Evolutionary conservation across 2,329 filamentous ascomycete species (phyloP).

Genomic region (Penicillium sp.): DNA sequence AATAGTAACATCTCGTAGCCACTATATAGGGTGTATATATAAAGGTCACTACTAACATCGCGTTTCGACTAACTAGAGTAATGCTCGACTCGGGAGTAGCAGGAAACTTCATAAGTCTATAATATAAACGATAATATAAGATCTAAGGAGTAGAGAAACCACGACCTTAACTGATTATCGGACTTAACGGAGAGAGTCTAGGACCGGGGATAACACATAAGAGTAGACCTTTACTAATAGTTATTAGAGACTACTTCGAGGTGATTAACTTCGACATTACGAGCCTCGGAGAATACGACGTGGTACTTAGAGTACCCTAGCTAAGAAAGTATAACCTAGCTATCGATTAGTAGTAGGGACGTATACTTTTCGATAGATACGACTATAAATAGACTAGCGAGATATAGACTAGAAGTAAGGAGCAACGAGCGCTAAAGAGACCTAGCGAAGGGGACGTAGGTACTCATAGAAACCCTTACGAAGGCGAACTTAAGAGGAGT

Average conservation of each 20-base stretch:
- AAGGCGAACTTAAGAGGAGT: not conserved
- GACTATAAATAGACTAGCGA: too few relatives aligned
- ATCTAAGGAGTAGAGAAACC: too few relatives aligned
- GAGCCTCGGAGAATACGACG: not conserved
- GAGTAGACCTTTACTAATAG: not conserved
- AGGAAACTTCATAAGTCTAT: too few relatives aligned
- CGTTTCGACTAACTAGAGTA: too few relatives aligned
- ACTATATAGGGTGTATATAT: too few relatives aligned
- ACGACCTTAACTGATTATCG: too few relatives aligned
- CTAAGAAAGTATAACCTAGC: not conserved
- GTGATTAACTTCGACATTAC: slow-evolving; percentile 2
- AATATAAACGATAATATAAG: too few relatives aligned
- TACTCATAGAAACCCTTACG: not conserved
- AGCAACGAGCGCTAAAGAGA: not conserved
- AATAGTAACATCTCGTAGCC: not conserved
- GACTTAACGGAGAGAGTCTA: too few relatives aligned
- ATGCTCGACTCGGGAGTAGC: too few relatives aligned
- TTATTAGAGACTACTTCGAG: slow-evolving; percentile 1
- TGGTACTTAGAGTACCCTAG: too few relatives aligned
- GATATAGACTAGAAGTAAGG: not conserved
- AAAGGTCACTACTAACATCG: too few relatives aligned
- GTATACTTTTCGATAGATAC: not conserved
- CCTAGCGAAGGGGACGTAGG: not conserved
- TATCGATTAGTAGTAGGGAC: not conserved
- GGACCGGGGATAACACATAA: not conserved